Conservation (phyloP, 257 asterid species). For the Solanum infundibuliforme region DNA sequence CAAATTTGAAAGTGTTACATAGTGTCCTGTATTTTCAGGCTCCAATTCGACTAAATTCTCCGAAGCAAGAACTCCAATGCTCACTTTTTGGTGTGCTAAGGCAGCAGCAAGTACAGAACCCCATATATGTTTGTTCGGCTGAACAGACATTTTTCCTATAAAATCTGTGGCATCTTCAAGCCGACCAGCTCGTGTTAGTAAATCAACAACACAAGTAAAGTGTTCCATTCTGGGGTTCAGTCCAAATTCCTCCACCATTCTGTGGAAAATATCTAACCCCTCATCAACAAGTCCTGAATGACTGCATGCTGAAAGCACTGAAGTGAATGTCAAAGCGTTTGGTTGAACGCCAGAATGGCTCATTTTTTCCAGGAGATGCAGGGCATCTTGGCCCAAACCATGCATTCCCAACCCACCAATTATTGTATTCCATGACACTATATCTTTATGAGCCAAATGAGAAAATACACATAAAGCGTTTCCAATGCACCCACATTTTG, state of each 20-base stretch:
- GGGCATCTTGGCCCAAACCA: slow-evolving; percentile 25
- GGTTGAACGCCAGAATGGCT: slow-evolving; percentile 14
- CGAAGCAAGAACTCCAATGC: slow-evolving; percentile 14
- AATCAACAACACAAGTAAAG: slow-evolving; percentile 28
- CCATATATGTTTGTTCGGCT: slow-evolving; percentile 27
- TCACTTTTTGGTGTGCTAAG: slow-evolving; percentile 4
- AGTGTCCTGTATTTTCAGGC: slow-evolving; percentile 37
- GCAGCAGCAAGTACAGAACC: slow-evolving; percentile 29
- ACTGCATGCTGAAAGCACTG: slow-evolving; percentile 35
- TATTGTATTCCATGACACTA: slow-evolving; percentile 39
- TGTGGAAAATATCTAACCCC: slow-evolving; percentile 17
- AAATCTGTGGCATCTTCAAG: slow-evolving; percentile 28
- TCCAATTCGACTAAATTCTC: slow-evolving; percentile 25
- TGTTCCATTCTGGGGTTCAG: slow-evolving; percentile 22
- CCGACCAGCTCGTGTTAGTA: slow-evolving; percentile 33
- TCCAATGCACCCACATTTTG: slow-evolving; percentile 21
- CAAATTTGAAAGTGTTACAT: slow-evolving; percentile 30
- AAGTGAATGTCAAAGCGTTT: slow-evolving; percentile 25
- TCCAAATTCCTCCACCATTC: slow-evolving; percentile 15
- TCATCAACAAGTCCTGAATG: slow-evolving; percentile 31
- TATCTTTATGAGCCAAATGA: slow-evolving; percentile 17
- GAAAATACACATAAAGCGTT: slow-evolving; percentile 19
- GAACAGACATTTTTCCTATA: slow-evolving; percentile 11
- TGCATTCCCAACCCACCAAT: slow-evolving; percentile 34
- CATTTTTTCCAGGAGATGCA: slow-evolving; percentile 23